phyloP scores from a whole-genome alignment of 306 rosid species.

The Arachis stenosperma region DNA sequence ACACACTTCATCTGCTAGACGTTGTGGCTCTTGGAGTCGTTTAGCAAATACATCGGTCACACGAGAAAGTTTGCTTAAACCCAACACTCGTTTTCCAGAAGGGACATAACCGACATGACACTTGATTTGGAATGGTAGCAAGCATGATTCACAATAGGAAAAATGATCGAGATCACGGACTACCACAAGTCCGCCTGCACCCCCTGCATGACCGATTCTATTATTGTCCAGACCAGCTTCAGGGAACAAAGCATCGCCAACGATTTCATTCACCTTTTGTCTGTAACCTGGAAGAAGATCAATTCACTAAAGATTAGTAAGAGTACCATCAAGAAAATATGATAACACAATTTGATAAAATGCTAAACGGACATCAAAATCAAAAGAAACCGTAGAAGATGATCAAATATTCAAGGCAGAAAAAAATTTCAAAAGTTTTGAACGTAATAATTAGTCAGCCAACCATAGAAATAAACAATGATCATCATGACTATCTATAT shows the following conservation, averaged over 20 bases:
- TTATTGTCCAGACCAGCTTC: slow-evolving; percentile 79
- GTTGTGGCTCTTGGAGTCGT: slow-evolving; percentile 63
- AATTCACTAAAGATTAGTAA: slow-evolving; percentile 4
- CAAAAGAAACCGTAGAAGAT: neutral
- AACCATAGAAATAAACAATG: neutral
- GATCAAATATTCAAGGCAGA: slow-evolving; percentile 3
- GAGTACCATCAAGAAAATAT: neutral
- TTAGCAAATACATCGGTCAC: slow-evolving; percentile 60
- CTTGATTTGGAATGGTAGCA: slow-evolving; percentile 87
- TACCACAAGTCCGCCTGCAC: slow-evolving; percentile 92
- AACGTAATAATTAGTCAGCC: slow-evolving; percentile 3
- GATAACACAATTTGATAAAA: neutral
- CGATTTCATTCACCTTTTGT: slow-evolving; percentile 83
- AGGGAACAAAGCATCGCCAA: slow-evolving; percentile 87
- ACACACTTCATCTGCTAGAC: slow-evolving; percentile 41
- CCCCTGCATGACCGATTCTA: slow-evolving; percentile 86
- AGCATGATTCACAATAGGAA: slow-evolving; percentile 89
- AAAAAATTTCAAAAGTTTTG: slow-evolving; percentile 10
- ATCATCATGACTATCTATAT: neutral
- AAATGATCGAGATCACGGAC: slow-evolving; percentile 87
- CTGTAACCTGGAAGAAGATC: slow-evolving; percentile 61
- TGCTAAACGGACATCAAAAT: neutral
- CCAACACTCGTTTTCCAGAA: slow-evolving; percentile 80
- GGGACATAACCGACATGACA: slow-evolving; percentile 95
- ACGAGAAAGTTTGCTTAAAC: slow-evolving; percentile 92